Percentiles rank a stretch among this genome's conserved stretches.
Evolutionary conservation across 805 yeast genomes (phyloP).

Genomic region (Saccharomycopsis schoenii): DNA sequence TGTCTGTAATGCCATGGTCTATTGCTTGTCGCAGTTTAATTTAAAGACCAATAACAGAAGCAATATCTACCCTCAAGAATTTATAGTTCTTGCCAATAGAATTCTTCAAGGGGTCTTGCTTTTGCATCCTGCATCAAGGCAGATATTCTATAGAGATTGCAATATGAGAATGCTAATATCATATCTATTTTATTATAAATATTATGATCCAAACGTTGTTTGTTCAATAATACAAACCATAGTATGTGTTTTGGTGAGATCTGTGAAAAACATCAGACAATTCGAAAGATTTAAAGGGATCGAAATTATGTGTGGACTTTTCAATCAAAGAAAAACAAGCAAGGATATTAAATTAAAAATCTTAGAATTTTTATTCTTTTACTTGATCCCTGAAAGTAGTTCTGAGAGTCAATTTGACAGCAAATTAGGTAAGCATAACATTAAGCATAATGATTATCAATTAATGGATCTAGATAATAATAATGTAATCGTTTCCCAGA

Average conservation of each 20-base stretch:
- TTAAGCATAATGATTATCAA: not conserved
- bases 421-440: not conserved
- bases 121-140: slow-evolving; percentile 46
- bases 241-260: slow-evolving; percentile 48
- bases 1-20: slow-evolving; percentile 30
- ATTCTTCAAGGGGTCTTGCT: slow-evolving; percentile 51
- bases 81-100: slow-evolving; percentile 24
- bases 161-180: slow-evolving; percentile 28
- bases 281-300: slow-evolving; percentile 54
- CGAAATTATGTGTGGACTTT: slow-evolving; percentile 36
- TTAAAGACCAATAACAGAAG: slow-evolving; percentile 16
- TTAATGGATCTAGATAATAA: slow-evolving; percentile 17
- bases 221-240: slow-evolving; percentile 40
- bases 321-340: slow-evolving; percentile 31
- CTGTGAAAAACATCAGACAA: slow-evolving; percentile 43
- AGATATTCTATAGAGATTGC: slow-evolving; percentile 33
- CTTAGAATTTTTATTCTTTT: slow-evolving; percentile 61
- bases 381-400: slow-evolving; percentile 50
- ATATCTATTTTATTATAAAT: slow-evolving; percentile 7
- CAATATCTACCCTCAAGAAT: slow-evolving; percentile 18
- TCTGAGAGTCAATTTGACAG: slow-evolving; percentile 13
- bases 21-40: slow-evolving; percentile 22
- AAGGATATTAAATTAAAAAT: slow-evolving; percentile 53
- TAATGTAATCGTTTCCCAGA: slow-evolving; percentile 15
- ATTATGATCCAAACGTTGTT: slow-evolving; percentile 23